A percentile compares a stretch with the other conserved stretches of the same genome.
Evolutionary conservation across 2,329 filamentous ascomycete species (phyloP).

Genomic region (Didymella sp.): DNA sequence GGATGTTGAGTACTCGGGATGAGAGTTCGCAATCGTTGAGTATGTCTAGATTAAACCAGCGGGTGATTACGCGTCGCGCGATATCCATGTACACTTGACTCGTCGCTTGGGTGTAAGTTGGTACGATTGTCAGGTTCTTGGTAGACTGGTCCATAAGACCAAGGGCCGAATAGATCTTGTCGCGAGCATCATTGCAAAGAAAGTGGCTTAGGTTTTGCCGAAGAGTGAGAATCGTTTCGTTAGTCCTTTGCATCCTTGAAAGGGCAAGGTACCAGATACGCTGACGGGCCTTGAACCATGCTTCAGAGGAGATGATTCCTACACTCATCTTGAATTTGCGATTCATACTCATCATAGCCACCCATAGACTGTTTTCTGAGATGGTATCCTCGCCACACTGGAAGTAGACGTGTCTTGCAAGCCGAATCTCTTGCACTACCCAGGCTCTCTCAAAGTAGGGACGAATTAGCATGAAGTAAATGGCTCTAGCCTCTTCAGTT

Average conservation of each 20-base stretch:
- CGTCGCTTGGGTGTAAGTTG: neutral
- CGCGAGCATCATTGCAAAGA: neutral
- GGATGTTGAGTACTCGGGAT: neutral
- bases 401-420: neutral
- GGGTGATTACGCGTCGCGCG: neutral
- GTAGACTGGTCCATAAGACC: neutral
- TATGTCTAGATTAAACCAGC: neutral
- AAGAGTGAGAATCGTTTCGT: too few species aligned
- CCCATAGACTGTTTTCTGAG: neutral
- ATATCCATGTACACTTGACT: neutral
- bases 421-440: neutral
- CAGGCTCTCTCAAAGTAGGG: neutral
- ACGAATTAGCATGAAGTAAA: neutral
- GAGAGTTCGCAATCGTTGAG: neutral
- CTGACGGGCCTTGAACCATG: neutral
- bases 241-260: neutral
- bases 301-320: neutral
- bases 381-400: neutral
- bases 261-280: neutral
- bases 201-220: too few species aligned
- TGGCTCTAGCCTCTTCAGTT: neutral
- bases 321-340: neutral
- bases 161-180: neutral
- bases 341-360: neutral
- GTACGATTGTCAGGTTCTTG: neutral